These are phyloP conservation scores for Beauveria australis DNA, from an alignment of 2,329 filamentous ascomycete genomes.

Conservation along the genomic window DNA sequence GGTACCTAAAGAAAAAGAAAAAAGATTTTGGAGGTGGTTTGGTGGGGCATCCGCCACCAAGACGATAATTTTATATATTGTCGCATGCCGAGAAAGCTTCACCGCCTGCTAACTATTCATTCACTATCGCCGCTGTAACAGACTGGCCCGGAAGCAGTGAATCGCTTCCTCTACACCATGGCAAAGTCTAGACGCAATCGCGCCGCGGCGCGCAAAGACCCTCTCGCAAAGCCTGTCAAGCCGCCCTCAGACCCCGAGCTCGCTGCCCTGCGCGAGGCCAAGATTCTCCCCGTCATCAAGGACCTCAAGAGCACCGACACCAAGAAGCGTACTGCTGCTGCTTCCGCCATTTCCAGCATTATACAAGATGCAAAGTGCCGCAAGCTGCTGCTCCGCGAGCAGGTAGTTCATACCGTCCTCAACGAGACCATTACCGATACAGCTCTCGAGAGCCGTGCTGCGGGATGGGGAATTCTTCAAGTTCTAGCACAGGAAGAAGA, in stretches of 20 bases:
- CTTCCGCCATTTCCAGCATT: constrained; percentile 51
- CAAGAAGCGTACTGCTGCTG: constrained; percentile 51
- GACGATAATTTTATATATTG: neutral
- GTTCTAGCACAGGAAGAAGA: constrained; percentile 56
- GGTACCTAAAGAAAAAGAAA: neutral
- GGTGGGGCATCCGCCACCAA: neutral
- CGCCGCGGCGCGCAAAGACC: constrained; percentile 42
- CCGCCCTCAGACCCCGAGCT: constrained; percentile 56
- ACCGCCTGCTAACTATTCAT: neutral
- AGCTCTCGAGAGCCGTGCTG: constrained; percentile 53
- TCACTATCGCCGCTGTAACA: neutral
- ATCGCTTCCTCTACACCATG: constrained; percentile 30
- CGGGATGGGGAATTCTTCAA: constrained; percentile 60
- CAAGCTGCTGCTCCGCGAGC: constrained; percentile 57
- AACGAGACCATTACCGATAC: constrained; percentile 57
- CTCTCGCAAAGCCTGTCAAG: constrained; percentile 50
- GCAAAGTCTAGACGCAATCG: constrained; percentile 51
- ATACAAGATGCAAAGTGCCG: constrained; percentile 54
- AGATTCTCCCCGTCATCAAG: constrained; percentile 54
- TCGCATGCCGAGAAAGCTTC: neutral
- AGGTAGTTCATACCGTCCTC: constrained; percentile 55
- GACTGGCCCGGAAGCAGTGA: neutral
- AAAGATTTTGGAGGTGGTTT: constrained; percentile 1
- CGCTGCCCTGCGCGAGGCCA: constrained; percentile 52
- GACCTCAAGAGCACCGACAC: constrained; percentile 52